Base-by-base conservation (phyloP, 257 asterid species). In the Solanum habrochaites region DNA sequence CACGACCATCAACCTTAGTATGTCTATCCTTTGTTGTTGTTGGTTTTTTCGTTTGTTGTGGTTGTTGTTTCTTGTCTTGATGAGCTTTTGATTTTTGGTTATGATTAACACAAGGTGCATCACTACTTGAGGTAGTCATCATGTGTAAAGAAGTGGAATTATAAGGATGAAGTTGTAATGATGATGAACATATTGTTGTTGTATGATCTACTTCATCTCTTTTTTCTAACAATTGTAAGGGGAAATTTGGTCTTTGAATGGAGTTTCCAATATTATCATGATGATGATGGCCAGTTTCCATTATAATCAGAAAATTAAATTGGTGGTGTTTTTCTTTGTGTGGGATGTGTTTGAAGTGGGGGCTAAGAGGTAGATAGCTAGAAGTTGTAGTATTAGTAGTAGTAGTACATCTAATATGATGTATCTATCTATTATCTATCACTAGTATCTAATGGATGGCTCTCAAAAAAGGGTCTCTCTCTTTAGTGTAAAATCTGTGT, bases 21-120 rank as follows among this genome's bases (percentile, higher is more conserved):
- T 95, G 98, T 35, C 97, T 47, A 42, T 95, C 98, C 39, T 95
- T 95, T 12, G 96, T 95, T 12, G 96, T 90, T 60, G 96, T 82
- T 0, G 88, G 29, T 39, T 94, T 86, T 72, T 95, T 94, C 0
- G 94, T 90, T 35, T 32, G 91, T 47, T 93, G 85, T 35, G 29
- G 92, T 47, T 91, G 83, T 71, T 92, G 60, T 67, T 75, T 85
- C 23, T 69, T 52, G 47, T 75, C 85, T 23, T 71, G 52, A 18
- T 37, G 39, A 37, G 39, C 18, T 14, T 35, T 31, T 35, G 78
- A 23, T 18, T 45, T 71, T 40, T 70, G 39, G 32, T 25, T 78
- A 25, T 66, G 32, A 11, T 69, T 23, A 29, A 29, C 23, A 29
- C 75, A 69, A 29, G 40, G 15, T 70, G 77, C 42, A 70, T 31